Evolutionary conservation across 2,329 filamentous ascomycete species (phyloP), one percentile per base, ranked within the genome.

Genomic region (Lecanicillium sp.): DNA sequence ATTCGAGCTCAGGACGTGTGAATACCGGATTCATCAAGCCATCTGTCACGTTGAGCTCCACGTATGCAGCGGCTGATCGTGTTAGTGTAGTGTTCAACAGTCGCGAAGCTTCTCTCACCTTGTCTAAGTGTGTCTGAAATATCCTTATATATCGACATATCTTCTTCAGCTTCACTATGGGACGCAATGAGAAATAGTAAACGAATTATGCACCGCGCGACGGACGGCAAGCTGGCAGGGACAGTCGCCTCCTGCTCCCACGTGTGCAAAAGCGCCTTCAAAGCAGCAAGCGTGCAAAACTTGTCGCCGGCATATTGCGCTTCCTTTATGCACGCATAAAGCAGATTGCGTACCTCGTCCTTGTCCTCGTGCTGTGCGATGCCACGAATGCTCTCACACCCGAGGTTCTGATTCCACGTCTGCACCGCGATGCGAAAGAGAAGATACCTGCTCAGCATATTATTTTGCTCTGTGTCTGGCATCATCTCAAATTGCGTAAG

Each of bases 271-370:
- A 64, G 46, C 8, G 57, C 55, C 22, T 58, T 59, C 22, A 68
- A 51, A 7, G 61, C 61, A 11, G 50, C 46, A 17, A 64, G 41
- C 0, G 80, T 74, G 45, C 81, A 77, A 0, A 64, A 45, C 36
- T 72, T 79, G 44, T 87, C 75, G 0, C 79, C 77, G 1, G 66
- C 64, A 45, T 77, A 68, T 36, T 88, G 79, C 3, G 87, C 83
- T 56, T 94, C 87, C 19, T 87, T 64, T 17, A 87, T 76, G 49
- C 88, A 95, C 1, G 87, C 84, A 46, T 89, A 87, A 1, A 96
- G 66, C 31, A 87, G 74, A 12, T 78, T 77, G 15, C 68, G 65
- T 3, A 46, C 49, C 20, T 50, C 41, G 25, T 80, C 72, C 17
- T 72, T 68, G 1, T 64, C 55, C 0, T 69, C 65, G 6, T 65